Evolutionary conservation across 2,329 filamentous ascomycete species (phyloP).

Genomic region (Arthrobotrys entomopaga): DNA sequence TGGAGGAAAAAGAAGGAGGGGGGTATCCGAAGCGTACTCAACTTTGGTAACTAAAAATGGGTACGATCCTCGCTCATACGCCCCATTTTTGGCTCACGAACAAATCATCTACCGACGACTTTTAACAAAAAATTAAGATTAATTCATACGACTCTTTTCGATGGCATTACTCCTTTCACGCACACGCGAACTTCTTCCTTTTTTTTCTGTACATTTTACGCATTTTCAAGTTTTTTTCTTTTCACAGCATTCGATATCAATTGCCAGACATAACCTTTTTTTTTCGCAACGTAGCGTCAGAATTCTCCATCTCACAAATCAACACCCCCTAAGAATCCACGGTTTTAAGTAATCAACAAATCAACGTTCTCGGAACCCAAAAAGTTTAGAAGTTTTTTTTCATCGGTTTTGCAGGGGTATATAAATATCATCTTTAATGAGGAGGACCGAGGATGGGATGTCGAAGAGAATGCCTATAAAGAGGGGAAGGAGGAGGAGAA

Average conservation of each 20-base stretch:
- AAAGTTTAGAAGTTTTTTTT: slow-evolving; percentile 1
- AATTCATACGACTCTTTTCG: slow-evolving; percentile 46
- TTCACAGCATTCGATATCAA: slow-evolving; percentile 13
- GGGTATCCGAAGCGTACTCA: slow-evolving; percentile 53
- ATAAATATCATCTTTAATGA: not conserved
- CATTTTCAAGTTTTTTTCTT: slow-evolving; percentile 38
- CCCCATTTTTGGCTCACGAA: too few relatives aligned
- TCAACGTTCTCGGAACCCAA: not conserved
- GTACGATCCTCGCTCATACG: too few relatives aligned
- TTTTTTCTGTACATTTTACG: slow-evolving; percentile 55
- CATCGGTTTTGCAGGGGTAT: not conserved
- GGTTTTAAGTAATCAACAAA: too few relatives aligned
- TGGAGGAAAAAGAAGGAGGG: slow-evolving; percentile 72
- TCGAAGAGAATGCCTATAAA: too few relatives aligned
- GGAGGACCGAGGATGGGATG: too few relatives aligned
- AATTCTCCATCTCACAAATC: too few relatives aligned
- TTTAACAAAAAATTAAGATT: slow-evolving; percentile 36
- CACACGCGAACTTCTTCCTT: slow-evolving; percentile 26
- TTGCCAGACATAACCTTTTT: not conserved
- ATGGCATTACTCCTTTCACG: slow-evolving; percentile 45
- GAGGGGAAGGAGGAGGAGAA: too few relatives aligned
- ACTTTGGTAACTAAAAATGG: slow-evolving; percentile 41
- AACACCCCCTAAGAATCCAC: too few relatives aligned
- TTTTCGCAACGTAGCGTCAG: not conserved
- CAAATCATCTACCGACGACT: slow-evolving; percentile 44